These are phyloP conservation scores for Magnusiomyces tetraspermus DNA, from an alignment of 1,139 yeast species.

Conservation along the genomic window DNA sequence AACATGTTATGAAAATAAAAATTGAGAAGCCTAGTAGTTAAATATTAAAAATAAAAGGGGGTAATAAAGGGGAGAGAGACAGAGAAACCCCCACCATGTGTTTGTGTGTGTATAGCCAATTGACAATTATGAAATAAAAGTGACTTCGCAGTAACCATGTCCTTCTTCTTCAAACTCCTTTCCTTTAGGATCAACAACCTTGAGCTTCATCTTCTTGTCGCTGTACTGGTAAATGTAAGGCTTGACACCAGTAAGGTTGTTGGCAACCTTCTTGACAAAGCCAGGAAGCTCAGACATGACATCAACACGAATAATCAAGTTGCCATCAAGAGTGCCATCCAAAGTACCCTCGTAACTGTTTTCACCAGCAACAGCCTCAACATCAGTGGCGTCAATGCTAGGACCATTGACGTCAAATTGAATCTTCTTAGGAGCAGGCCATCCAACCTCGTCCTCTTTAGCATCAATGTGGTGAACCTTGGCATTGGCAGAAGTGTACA, in stretches of 20 bases:
- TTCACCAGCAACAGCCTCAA: slow-evolving; percentile 13
- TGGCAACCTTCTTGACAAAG: slow-evolving; percentile 84
- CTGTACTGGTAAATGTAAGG: slow-evolving; percentile 92
- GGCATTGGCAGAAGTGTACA: slow-evolving; percentile 61
- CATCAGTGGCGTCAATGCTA: slow-evolving; percentile 34
- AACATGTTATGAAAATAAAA: too few species aligned
- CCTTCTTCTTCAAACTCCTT: slow-evolving; percentile 44
- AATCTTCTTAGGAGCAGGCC: slow-evolving; percentile 77
- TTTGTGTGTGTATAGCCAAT: too few species aligned
- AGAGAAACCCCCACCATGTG: too few species aligned
- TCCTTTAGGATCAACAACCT: slow-evolving; percentile 22
- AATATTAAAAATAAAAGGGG: too few species aligned
- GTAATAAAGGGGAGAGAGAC: too few species aligned
- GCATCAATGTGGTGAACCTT: slow-evolving; percentile 53
- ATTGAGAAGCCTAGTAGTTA: too few species aligned
- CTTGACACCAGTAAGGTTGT: slow-evolving; percentile 90
- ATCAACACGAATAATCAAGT: slow-evolving; percentile 80
- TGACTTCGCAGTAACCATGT: slow-evolving; percentile 70
- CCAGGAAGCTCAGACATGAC: slow-evolving; percentile 96
- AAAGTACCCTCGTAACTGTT: slow-evolving; percentile 38
- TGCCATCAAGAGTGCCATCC: slow-evolving; percentile 33
- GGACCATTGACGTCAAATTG: slow-evolving; percentile 49
- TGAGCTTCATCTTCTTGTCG: slow-evolving; percentile 37
- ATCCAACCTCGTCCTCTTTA: slow-evolving; percentile 59
- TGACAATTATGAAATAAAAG: slow-evolving; percentile 47